phyloP scores from a whole-genome alignment of 2,329 filamentous ascomycete genomes.

The Chrysosporium queenslandicum region DNA sequence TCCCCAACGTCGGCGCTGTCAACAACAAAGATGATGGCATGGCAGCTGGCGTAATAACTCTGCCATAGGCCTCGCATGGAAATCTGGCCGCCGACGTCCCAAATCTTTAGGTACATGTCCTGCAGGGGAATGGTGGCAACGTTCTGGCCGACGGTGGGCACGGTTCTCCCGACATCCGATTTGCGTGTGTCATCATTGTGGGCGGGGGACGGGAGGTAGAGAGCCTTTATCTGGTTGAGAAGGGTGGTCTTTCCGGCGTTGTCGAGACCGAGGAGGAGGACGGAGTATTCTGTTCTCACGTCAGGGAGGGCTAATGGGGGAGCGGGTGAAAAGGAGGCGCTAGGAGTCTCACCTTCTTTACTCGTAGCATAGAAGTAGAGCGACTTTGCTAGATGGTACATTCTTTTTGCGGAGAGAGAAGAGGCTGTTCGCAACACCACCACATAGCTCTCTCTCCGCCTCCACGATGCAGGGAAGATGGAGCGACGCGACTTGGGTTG shows the following conservation, averaged over 20 bases:
- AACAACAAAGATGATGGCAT: constrained; percentile 96
- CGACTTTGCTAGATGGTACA: constrained; percentile 95
- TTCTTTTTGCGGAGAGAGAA: constrained; percentile 31
- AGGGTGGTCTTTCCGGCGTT: constrained; percentile 98
- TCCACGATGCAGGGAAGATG: too few species aligned
- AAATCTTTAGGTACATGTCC: constrained; percentile 96
- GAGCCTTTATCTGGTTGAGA: constrained; percentile 87
- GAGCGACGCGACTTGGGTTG: too few species aligned
- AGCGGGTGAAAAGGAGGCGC: neutral
- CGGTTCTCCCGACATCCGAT: constrained; percentile 66
- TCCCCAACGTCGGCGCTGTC: constrained; percentile 82
- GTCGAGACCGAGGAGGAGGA: constrained; percentile 92
- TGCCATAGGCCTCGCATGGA: constrained; percentile 86
- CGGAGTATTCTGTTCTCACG: constrained; percentile 67
- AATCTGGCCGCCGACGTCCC: constrained; percentile 94
- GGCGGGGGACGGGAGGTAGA: constrained; percentile 47
- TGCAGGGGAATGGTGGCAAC: constrained; percentile 82
- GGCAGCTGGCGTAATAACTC: constrained; percentile 85
- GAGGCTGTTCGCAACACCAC: constrained; percentile 3
- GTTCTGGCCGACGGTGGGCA: constrained; percentile 95
- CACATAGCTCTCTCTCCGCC: too few species aligned
- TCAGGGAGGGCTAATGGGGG: too few species aligned
- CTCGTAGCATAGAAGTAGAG: constrained; percentile 91
- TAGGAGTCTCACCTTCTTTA: constrained; percentile 63
- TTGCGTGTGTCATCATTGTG: constrained; percentile 42